phyloP scores from a whole-genome alignment of 2,329 filamentous ascomycete genomes.

The Colletotrichum sp. region DNA sequence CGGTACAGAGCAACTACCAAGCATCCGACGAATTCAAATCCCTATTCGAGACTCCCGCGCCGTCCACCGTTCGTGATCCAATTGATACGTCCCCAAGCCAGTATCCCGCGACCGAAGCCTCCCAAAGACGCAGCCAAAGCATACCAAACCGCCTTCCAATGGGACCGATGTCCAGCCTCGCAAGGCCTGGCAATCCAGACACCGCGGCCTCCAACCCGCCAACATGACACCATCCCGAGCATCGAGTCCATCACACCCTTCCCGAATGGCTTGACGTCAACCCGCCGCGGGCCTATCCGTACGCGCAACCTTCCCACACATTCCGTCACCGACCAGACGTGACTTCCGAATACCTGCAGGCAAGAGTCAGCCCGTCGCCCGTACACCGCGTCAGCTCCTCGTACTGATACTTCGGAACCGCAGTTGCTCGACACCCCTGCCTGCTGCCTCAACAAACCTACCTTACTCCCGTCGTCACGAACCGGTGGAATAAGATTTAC shows the following conservation, averaged over 20 bases:
- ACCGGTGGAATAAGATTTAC: neutral
- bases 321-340: neutral
- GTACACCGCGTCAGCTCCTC: neutral
- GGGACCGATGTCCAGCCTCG: accelerated
- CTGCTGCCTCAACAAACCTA: neutral
- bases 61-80: neutral
- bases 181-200: neutral
- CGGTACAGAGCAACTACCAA: neutral
- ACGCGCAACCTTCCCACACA: neutral
- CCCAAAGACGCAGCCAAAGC: neutral
- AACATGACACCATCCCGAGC: neutral
- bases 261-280: neutral
- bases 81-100: neutral
- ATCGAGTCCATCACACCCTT: neutral
- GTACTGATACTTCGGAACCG: neutral
- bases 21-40: neutral
- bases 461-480: neutral
- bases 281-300: neutral
- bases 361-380: neutral
- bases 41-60: neutral
- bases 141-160: neutral
- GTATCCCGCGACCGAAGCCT: neutral
- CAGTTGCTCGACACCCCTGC: neutral
- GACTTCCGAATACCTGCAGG: neutral
- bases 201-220: neutral